A percentile compares a stretch with the other conserved stretches of the same genome.
Conservation (phyloP, 345 rosid species). For the Rhodamnia argentea region DNA sequence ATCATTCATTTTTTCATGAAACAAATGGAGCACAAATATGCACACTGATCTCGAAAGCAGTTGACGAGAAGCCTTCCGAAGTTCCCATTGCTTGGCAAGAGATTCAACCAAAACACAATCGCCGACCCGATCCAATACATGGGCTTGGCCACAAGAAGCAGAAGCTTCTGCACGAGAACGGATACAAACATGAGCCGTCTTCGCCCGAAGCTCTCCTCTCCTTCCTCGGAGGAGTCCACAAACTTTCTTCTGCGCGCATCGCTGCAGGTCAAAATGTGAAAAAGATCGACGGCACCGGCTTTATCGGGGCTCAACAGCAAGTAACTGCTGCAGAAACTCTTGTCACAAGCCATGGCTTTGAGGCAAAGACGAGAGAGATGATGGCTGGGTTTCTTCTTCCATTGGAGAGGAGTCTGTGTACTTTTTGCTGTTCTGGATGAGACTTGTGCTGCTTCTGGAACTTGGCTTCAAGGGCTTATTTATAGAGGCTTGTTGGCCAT, state of each 20-base stretch:
- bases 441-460: background rate
- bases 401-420: background rate
- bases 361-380: background rate
- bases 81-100: conserved; percentile 25
- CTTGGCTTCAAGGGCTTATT: background rate
- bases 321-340: conserved; percentile 25
- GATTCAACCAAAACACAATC: conserved; percentile 30
- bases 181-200: conserved; percentile 58
- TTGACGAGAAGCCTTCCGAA: conserved; percentile 18
- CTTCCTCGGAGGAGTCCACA: conserved; percentile 24
- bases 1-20: no score
- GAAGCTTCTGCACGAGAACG: conserved; percentile 25
- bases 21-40: background rate
- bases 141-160: conserved; percentile 25
- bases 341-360: conserved; percentile 12
- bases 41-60: conserved; percentile 9
- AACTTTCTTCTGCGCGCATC: conserved; percentile 25
- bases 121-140: conserved; percentile 27
- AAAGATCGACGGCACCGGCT: conserved; percentile 26
- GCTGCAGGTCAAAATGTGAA: conserved; percentile 29
- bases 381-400: background rate
- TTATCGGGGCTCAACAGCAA: conserved; percentile 51
- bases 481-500: background rate
- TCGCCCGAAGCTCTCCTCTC: conserved; percentile 25
- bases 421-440: background rate